Percentiles rank a stretch among this genome's conserved stretches.
phyloP scores from a whole-genome alignment of 306 rosid species.

The Citrullus mucosospermus region DNA sequence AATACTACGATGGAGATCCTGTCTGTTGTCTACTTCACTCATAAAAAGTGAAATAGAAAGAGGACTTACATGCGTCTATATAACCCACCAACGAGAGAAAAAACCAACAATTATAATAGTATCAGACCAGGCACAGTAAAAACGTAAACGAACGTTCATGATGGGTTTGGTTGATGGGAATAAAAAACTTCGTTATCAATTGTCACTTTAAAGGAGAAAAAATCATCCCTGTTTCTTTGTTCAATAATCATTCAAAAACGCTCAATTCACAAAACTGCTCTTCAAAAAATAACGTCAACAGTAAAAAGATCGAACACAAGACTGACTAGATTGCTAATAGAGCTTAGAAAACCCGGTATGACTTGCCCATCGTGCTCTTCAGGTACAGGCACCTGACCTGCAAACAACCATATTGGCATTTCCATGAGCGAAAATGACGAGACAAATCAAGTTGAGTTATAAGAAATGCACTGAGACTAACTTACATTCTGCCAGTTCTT shows the following conservation, averaged over 20 bases:
- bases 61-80: too few relatives aligned
- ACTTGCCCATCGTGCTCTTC: slow-evolving; percentile 34
- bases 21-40: too few relatives aligned
- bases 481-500: slow-evolving; percentile 90
- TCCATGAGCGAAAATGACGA: background rate
- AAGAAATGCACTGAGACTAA: background rate
- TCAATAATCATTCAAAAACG: background rate
- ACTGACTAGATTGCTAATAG: background rate
- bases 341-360: slow-evolving; percentile 17
- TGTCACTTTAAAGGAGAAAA: background rate
- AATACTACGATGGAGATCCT: too few relatives aligned
- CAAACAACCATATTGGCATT: background rate
- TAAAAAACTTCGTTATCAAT: background rate
- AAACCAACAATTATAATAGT: too few relatives aligned
- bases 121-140: background rate
- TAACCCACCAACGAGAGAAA: too few relatives aligned
- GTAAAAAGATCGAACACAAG: background rate
- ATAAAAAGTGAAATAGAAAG: too few relatives aligned
- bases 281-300: background rate
- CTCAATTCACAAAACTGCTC: slow-evolving; percentile 5
- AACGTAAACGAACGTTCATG: background rate
- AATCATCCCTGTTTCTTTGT: background rate
- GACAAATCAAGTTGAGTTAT: background rate
- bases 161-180: background rate
- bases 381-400: slow-evolving; percentile 28